A percentile compares a stretch with the other conserved stretches of the same genome.
phyloP scores from a whole-genome alignment of 2,329 filamentous ascomycete genomes.

The Sarocladiaceae sp. region DNA sequence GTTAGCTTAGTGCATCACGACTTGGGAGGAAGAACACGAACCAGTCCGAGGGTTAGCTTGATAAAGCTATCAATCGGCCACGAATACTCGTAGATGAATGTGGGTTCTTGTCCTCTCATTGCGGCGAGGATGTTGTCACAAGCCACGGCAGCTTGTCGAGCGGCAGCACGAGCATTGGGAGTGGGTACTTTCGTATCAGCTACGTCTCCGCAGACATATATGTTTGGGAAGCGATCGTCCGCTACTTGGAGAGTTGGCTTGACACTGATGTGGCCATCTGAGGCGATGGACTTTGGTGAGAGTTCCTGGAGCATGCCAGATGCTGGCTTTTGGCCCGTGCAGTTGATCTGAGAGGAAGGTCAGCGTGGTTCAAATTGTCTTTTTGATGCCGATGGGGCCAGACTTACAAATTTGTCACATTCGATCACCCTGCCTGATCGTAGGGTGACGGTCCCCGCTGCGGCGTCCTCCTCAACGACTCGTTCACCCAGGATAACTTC shows the following conservation, averaged over 20 bases:
- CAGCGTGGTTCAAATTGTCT: background rate
- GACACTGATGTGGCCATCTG: slow-evolving; percentile 47
- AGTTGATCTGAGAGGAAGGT: slow-evolving; percentile 42
- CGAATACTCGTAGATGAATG: slow-evolving; percentile 33
- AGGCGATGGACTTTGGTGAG: slow-evolving; percentile 38
- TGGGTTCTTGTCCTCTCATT: slow-evolving; percentile 35
- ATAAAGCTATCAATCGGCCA: slow-evolving; percentile 44
- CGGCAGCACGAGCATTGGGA: slow-evolving; percentile 52
- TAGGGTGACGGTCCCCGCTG: slow-evolving; percentile 36
- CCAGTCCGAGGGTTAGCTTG: slow-evolving; percentile 50
- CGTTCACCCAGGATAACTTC: slow-evolving; percentile 48
- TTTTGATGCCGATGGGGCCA: no score
- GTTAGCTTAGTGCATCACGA: slow-evolving; percentile 9
- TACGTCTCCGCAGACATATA: slow-evolving; percentile 64
- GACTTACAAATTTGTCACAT: slow-evolving; percentile 46
- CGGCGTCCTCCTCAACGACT: slow-evolving; percentile 30
- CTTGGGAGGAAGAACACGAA: slow-evolving; percentile 22
- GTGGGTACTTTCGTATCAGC: slow-evolving; percentile 42
- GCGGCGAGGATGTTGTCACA: slow-evolving; percentile 50
- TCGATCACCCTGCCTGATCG: slow-evolving; percentile 38
- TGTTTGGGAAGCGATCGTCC: slow-evolving; percentile 40
- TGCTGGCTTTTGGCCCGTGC: slow-evolving; percentile 56
- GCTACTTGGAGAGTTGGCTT: slow-evolving; percentile 53
- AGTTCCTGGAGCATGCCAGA: slow-evolving; percentile 41
- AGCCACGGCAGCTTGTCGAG: slow-evolving; percentile 47